Conservation (phyloP, 306 rosid genomes). For the Trifolium dubium region DNA sequence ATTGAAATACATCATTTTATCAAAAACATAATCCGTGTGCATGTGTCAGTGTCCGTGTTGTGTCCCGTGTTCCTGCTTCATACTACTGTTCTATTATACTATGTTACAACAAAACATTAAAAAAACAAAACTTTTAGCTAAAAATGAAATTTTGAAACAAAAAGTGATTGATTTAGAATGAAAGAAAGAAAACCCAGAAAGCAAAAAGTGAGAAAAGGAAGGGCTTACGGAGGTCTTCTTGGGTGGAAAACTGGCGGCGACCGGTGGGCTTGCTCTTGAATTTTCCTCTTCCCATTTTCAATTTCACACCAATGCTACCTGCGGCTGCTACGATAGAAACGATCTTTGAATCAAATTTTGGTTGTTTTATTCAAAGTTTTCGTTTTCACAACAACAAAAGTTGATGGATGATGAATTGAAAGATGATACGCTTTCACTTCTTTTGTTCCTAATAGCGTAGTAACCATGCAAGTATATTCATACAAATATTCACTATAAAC, state of each 20-base stretch:
- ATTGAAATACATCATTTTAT: too few species aligned
- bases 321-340: slow-evolving; percentile 1
- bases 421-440: slow-evolving; percentile 36
- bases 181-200: neutral
- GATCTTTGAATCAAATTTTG: slow-evolving; percentile 35
- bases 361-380: slow-evolving; percentile 22
- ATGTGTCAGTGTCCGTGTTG: too few species aligned
- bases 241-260: slow-evolving; percentile 87
- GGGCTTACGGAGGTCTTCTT: slow-evolving; percentile 77
- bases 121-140: neutral
- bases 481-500: neutral
- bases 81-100: neutral
- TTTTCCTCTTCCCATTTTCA: slow-evolving; percentile 86
- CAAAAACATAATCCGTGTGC: too few species aligned
- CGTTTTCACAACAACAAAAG: slow-evolving; percentile 12
- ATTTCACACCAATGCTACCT: neutral
- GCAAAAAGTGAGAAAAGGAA: neutral
- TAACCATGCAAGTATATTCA: slow-evolving; percentile 6
- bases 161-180: slow-evolving; percentile 3
- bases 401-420: neutral
- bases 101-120: slow-evolving; percentile 18
- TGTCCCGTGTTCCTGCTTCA: too few species aligned
- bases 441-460: slow-evolving; percentile 1
- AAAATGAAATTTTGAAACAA: slow-evolving; percentile 35
- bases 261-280: slow-evolving; percentile 96